Base-by-base conservation (phyloP, 176 grass and related monocot genomes). In the Dactylis glomerata region DNA sequence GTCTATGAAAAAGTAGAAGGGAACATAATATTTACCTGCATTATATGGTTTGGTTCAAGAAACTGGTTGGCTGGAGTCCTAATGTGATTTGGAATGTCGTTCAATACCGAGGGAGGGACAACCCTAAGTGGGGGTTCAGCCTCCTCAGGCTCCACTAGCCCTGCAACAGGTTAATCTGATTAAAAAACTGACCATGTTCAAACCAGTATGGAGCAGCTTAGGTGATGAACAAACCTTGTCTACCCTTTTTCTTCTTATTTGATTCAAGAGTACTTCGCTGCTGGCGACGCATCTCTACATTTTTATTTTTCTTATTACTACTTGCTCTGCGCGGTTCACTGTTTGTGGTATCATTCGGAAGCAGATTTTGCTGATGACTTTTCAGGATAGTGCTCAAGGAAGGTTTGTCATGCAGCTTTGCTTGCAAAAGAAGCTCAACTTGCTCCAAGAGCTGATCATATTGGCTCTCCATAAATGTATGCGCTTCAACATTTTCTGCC, bases 381-480 rank as follows among this genome's bases (percentile, higher is more conserved):
- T 92, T 97, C 55, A 87, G 50, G 69, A 79, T 32, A 66, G 74
- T 67, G 47, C 41, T 93, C 71, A 82, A 75, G 10, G 82, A 84
- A 85, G 91, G 81, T 77, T 88, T 97, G 62, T 94, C 94, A 87
- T 86, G 86, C 44, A 94, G 75, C 89, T 87, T 94, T 37, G 95
- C 68, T 78, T 94, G 92, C 88, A 94, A 91, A 91, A 92, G 72
- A 73, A 81, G 41, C 68, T 97, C 95, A 23, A 97, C 90, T 68
- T 94, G 95, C 31, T 94, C 92, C 71, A 94, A 55, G 75, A 97
- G 81, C 54, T 92, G 95, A 54, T 94, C 92, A 88, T 85, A 91
- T 50, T 92, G 95, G 74, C 45, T 89, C 62, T 94, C 87, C 86
- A 94, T 89, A 76, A 86, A 97, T 78, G 83, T 68, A 85, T 86